Base-by-base conservation (phyloP, 2,329 filamentous ascomycete species). In the Karstenula rhodostoma region DNA sequence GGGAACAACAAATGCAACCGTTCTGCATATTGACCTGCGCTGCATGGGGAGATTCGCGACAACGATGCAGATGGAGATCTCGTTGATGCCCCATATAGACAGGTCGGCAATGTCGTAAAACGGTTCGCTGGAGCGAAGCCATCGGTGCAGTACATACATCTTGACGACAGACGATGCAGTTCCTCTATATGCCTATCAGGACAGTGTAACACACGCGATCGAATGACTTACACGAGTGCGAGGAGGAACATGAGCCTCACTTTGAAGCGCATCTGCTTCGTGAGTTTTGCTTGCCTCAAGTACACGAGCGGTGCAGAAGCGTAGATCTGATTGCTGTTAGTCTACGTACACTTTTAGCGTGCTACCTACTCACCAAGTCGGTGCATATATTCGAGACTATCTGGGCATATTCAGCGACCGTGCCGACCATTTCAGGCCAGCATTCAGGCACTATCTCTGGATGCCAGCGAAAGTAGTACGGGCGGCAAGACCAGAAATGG, bases 41-140 rank as follows among this genome's bases (percentile, higher is more conserved):
- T 66, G 52, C 2, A 61, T 62, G 15, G 62, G 66, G 8, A 66
- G 62, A 27, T 64, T 66, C 7, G 60, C 57, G 23, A 63, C 49
- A 37, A 65, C 55, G 33, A 68, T 63, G 17, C 62, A 61, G 37
- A 66, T 51, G n/a, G 58, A 62, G 29, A 66, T 58, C 50, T 66
- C 62, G 37, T 60, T 62, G 42, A 59, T 57, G 42, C 54, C 57
- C 57, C 60, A 67, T 47, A 67, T 63, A 49, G 49, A 58, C 1
- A 67, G 22, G 42, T 58, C 56, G 42, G 63, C 58, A 15, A 59
- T 52, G 19, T 64, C 59, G 54, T 62, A 66, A 50, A 55, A 60
- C 17, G 57, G 22, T 42, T 66, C 61, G n/a, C 46, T 54, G 5
- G 56, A 57, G 61, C 57, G 22, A 55, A 61, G 29, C 60, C 40